phyloP scores from a whole-genome alignment of 345 rosid species.

The Brassica cretica region DNA sequence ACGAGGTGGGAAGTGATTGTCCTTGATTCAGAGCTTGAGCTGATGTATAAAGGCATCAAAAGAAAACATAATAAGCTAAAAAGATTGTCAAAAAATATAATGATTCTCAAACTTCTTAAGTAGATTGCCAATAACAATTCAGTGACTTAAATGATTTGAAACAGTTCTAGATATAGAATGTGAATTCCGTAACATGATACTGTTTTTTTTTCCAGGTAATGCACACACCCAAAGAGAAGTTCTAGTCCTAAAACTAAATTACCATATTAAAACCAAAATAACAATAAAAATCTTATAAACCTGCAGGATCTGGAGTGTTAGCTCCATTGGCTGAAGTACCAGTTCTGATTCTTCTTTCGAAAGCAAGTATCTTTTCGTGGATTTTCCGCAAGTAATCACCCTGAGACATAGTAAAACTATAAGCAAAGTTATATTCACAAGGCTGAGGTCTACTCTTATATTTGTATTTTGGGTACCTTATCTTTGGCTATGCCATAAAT shows the following conservation, averaged over 20 bases:
- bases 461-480: not conserved
- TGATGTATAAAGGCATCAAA: not conserved
- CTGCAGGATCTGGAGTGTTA: not conserved
- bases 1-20: not conserved
- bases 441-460: not conserved
- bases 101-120: not conserved
- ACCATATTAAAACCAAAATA: not conserved
- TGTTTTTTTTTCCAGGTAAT: not conserved
- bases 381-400: not conserved
- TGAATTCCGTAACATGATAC: not conserved
- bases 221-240: not conserved
- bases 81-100: not conserved
- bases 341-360: not conserved
- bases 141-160: not conserved
- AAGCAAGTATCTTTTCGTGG: constrained; percentile 9
- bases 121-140: not conserved
- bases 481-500: not conserved
- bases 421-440: not conserved
- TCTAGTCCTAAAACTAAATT: not conserved
- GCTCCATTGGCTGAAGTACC: not conserved
- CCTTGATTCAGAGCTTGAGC: not conserved
- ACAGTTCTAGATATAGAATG: not conserved
- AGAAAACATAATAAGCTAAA: not conserved
- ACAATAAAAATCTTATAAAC: not conserved
- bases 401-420: not conserved